Evolutionary conservation across 805 yeast species (phyloP).

Genomic region (Nakazawaea ishiwadae): DNA sequence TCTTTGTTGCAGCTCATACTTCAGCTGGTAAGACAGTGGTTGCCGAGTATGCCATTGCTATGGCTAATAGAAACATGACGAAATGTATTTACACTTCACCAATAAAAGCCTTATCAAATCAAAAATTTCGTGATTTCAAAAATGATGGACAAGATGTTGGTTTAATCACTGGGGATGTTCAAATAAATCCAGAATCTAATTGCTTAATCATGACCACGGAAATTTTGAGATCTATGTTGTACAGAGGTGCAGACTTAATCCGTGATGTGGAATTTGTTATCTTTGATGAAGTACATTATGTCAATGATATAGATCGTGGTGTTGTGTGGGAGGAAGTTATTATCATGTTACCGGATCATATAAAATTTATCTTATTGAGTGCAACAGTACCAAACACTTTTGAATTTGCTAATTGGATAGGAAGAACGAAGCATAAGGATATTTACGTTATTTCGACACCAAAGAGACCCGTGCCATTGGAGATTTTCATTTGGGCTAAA

Average conservation of each 20-base stretch:
- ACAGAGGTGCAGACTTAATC: constrained; percentile 93
- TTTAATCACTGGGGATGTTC: constrained; percentile 95
- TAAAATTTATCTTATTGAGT: constrained; percentile 82
- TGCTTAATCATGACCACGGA: constrained; percentile 98
- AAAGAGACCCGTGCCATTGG: constrained; percentile 94
- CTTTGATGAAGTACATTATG: constrained; percentile 97
- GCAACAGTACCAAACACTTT: constrained; percentile 99
- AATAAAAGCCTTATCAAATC: constrained; percentile 85
- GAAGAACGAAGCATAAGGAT: constrained; percentile 93
- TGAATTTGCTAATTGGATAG: constrained; percentile 98
- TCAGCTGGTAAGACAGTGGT: constrained; percentile 99
- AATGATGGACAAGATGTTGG: constrained; percentile 84
- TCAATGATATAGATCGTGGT: constrained; percentile 94
- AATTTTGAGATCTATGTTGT: constrained; percentile 89
- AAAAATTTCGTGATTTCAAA: constrained; percentile 83
- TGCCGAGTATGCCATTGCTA: constrained; percentile 96
- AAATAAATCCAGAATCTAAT: constrained; percentile 92
- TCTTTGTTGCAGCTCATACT: constrained; percentile 97
- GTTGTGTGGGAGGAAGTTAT: constrained; percentile 99
- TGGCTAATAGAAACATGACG: constrained; percentile 95
- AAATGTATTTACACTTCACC: constrained; percentile 96
- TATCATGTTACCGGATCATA: constrained; percentile 95
- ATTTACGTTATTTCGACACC: constrained; percentile 95
- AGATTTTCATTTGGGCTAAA: constrained; percentile 82
- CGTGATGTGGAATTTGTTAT: constrained; percentile 97